phyloP scores from a whole-genome alignment of 441 rosid species.

The Jatropha multifida region DNA sequence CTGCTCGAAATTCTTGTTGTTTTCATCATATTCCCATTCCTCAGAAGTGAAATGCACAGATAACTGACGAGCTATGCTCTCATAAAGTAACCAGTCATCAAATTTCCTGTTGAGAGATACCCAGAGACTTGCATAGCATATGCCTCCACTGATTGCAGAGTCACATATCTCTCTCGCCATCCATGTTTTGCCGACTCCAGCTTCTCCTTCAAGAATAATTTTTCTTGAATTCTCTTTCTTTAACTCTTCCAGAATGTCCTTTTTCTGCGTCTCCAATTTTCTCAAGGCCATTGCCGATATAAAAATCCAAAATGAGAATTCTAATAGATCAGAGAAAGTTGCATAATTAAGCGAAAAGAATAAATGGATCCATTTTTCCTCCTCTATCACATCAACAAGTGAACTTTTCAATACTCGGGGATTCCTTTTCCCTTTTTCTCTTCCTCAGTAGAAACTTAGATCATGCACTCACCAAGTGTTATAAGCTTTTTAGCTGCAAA shows the following conservation, averaged over 20 bases:
- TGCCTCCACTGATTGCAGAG: neutral
- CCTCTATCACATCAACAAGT: neutral
- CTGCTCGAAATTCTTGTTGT: slow-evolving; percentile 25
- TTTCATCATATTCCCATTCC: slow-evolving; percentile 38
- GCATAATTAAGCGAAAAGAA: neutral
- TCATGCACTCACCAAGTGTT: too few relatives aligned
- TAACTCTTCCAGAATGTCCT: slow-evolving; percentile 2
- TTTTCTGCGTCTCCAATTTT: neutral
- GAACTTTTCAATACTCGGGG: neutral
- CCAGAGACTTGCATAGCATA: slow-evolving; percentile 34
- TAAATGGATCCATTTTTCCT: neutral
- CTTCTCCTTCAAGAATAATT: slow-evolving; percentile 36
- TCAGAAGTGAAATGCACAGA: slow-evolving; percentile 31
- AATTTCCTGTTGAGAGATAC: slow-evolving; percentile 31
- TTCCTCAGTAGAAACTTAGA: too few relatives aligned
- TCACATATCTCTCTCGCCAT: slow-evolving; percentile 35
- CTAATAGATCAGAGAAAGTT: neutral
- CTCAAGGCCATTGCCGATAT: neutral
- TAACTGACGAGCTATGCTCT: slow-evolving; percentile 44
- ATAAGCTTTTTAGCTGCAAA: too few relatives aligned
- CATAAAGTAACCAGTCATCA: slow-evolving; percentile 24
- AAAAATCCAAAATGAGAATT: neutral
- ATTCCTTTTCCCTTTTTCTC: too few relatives aligned
- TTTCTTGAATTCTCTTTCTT: neutral
- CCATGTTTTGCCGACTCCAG: slow-evolving; percentile 60